Evolutionary conservation across 352 stramenopile species (phyloP).

Genomic region (Phytopythium helicoides): DNA sequence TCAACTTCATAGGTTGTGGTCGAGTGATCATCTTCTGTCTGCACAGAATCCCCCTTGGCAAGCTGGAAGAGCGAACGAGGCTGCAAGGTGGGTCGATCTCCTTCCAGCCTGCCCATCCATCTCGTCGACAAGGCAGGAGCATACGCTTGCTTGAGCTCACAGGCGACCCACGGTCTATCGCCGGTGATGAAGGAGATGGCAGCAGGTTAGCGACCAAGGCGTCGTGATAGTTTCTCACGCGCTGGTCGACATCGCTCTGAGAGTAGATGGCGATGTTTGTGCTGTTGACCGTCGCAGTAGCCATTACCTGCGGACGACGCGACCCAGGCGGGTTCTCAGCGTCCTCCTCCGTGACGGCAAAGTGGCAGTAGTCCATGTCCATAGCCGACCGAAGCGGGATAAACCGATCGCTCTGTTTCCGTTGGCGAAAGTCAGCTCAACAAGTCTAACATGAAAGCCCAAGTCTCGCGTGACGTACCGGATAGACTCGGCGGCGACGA

Average conservation of each 20-base stretch:
- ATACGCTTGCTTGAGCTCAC: background rate
- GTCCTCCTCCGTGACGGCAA: slow-evolving; percentile 23
- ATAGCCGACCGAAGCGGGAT: slow-evolving; percentile 35
- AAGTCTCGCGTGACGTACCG: background rate
- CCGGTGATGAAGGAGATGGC: slow-evolving; percentile 1
- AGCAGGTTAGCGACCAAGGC: slow-evolving; percentile 35
- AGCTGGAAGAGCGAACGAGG: slow-evolving; percentile 18
- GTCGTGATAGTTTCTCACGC: slow-evolving; percentile 24
- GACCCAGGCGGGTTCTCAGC: background rate
- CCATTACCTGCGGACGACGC: background rate
- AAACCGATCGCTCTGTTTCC: slow-evolving; percentile 36
- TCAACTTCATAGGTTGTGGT: background rate
- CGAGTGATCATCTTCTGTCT: background rate
- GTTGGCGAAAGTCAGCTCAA: background rate
- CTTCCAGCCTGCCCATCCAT: background rate
- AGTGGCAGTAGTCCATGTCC: slow-evolving; percentile 48
- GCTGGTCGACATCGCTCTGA: slow-evolving; percentile 26
- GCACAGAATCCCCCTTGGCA: background rate
- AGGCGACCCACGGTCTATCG: no score
- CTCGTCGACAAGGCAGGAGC: slow-evolving; percentile 2
- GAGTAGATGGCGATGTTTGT: slow-evolving; percentile 3
- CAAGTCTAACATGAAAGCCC: background rate
- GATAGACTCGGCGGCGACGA: slow-evolving; percentile 1
- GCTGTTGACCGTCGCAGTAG: background rate
- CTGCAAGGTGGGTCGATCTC: background rate